Base-by-base conservation (phyloP, 331 rosid genomes). In the Malus hybrid region DNA sequence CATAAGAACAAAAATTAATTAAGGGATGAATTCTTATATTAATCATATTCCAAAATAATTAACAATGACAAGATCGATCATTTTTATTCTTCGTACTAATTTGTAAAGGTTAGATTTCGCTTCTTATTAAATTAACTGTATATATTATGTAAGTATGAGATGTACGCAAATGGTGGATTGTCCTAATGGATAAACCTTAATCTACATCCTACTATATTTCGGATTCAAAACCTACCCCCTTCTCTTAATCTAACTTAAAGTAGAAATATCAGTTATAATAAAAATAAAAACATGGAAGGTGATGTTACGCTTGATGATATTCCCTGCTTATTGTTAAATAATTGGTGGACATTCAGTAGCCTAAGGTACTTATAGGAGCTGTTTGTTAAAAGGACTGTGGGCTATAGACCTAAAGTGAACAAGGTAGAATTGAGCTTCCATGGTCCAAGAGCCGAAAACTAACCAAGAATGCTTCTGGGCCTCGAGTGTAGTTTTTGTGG, bases 21-120 rank as follows among this genome's bases (percentile, higher is more conserved):
- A 67, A 63, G 69, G 12, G 36, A 20, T 33, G 13, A 16, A 55
- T 78, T 52, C 55, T 59, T 46, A 2, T 16, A 16, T 32, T 55
- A n/a, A 39, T 71, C 73, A 67, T 80, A 79, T 77, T 79, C 80
- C 72, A 48, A 75, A 28, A 74, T 82, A 10, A 48, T 69, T 6
- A 33, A 65, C 11, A 78, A 70, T 65, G 67, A 52, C 46, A 72
- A 32, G 75, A 69, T 42, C 57, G 72, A 74, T 59, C 39, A 33
- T 81, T 66, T 66, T 64, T 52, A 46, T 65, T 55, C 36, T 18
- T 65, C 65, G 60, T 63, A 71, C 11, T n/a, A 70, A 66, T 65
- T 65, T 39, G 46, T 9, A 39, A 39, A 66, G 56, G n/a, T 31
- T 39, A 39, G 39, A 69, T 60, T 69, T 46, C 4, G 34, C 52